These are phyloP conservation scores for Harringtonia aguacate DNA, from an alignment of 2,329 filamentous ascomycete genomes.

Conservation along the genomic window DNA sequence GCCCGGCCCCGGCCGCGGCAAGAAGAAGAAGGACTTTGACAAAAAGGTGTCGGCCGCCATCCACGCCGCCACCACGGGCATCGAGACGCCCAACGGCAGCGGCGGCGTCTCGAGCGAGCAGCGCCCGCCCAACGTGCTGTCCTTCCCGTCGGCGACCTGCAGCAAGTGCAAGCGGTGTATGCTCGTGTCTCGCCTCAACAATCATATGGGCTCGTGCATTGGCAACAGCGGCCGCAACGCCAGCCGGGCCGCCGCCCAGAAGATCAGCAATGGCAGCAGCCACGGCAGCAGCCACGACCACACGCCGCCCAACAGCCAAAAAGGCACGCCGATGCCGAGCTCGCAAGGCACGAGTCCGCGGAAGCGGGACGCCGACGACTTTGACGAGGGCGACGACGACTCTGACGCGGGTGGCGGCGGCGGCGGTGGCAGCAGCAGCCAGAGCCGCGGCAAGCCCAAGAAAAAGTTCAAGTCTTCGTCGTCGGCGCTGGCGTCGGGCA, in stretches of 20 bases:
- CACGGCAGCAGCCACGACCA: constrained; percentile 37
- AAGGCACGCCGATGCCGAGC: constrained; percentile 46
- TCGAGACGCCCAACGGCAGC: constrained; percentile 27
- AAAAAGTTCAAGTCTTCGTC: constrained; percentile 43
- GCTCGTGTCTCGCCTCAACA: constrained; percentile 53
- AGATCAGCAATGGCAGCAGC: constrained; percentile 47
- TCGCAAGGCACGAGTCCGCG: constrained; percentile 44
- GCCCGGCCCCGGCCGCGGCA: constrained; percentile 58
- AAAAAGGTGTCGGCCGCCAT: constrained; percentile 36
- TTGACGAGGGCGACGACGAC: constrained; percentile 42
- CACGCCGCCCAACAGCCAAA: constrained; percentile 52
- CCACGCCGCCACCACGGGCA: constrained; percentile 19
- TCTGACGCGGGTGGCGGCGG: constrained; percentile 37
- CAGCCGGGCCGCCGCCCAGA: constrained; percentile 50
- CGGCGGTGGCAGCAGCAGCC: constrained; percentile 17
- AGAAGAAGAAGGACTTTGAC: constrained; percentile 70
- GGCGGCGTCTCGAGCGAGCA: constrained; percentile 31
- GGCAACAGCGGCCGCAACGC: constrained; percentile 55
- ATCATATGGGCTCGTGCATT: constrained; percentile 59
- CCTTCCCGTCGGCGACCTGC: constrained; percentile 55
- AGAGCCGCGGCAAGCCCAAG: constrained; percentile 30
- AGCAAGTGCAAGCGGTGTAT: constrained; percentile 58
- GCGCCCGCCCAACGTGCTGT: constrained; percentile 49
- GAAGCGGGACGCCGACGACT: constrained; percentile 44
- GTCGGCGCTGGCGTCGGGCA: not conserved